Percentiles rank a stretch among this genome's conserved stretches.
Conservation (phyloP, 2,329 filamentous ascomycete species). For the Fonsecaea nubica region DNA sequence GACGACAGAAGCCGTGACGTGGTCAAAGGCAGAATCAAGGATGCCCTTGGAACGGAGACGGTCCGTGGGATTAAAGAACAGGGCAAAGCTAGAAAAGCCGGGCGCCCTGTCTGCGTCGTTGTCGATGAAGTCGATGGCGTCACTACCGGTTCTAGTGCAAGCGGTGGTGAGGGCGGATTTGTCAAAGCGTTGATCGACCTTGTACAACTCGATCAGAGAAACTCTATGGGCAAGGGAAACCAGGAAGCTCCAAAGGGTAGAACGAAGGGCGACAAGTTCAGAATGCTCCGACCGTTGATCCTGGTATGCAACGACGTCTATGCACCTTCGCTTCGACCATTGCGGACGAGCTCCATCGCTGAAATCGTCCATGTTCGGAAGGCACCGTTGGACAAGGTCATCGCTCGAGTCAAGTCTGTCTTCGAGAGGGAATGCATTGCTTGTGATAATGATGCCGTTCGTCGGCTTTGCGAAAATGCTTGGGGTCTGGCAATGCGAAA, state of each 20-base stretch:
- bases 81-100: slow-evolving; percentile 69
- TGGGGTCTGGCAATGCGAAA: slow-evolving; percentile 69
- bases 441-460: slow-evolving; percentile 86
- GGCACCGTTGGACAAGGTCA: slow-evolving; percentile 83
- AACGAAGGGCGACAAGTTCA: slow-evolving; percentile 84
- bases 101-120: slow-evolving; percentile 87
- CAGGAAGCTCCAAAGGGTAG: slow-evolving; percentile 41
- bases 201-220: slow-evolving; percentile 84
- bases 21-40: slow-evolving; percentile 87
- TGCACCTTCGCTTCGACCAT: slow-evolving; percentile 81
- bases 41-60: slow-evolving; percentile 91
- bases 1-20: slow-evolving; percentile 90
- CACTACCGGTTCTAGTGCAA: slow-evolving; percentile 75
- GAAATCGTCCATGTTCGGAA: slow-evolving; percentile 93
- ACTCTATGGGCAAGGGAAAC: slow-evolving; percentile 54
- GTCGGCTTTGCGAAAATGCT: slow-evolving; percentile 70
- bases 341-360: slow-evolving; percentile 82
- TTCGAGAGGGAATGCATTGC: slow-evolving; percentile 89
- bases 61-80: slow-evolving; percentile 70
- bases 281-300: slow-evolving; percentile 84
- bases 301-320: slow-evolving; percentile 98
- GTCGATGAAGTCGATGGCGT: slow-evolving; percentile 98
- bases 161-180: slow-evolving; percentile 87
- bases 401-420: slow-evolving; percentile 77
- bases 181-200: slow-evolving; percentile 94